Conservation (phyloP, 2,329 filamentous ascomycete species). For the Penicillium capsulatum region DNA sequence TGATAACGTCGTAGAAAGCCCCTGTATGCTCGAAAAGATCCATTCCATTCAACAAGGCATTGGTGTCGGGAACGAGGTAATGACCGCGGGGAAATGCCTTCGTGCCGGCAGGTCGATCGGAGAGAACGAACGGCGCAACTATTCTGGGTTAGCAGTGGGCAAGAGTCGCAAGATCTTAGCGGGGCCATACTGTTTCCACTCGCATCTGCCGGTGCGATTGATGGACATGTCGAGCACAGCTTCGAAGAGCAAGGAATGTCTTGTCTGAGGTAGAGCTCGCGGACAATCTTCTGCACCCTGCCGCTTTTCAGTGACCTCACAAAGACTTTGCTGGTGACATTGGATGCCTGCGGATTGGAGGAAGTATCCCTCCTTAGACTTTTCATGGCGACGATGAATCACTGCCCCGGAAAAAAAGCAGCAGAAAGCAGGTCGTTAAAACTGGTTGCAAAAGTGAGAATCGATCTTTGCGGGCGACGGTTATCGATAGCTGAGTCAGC, state of each 20-base stretch:
- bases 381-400: slow-evolving; percentile 47
- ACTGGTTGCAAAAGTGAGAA: slow-evolving; percentile 11
- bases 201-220: slow-evolving; percentile 72
- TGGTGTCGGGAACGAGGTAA: slow-evolving; percentile 93
- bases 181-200: slow-evolving; percentile 61
- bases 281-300: slow-evolving; percentile 98
- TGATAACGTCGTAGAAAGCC: slow-evolving; percentile 93
- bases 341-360: slow-evolving; percentile 57
- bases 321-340: slow-evolving; percentile 92
- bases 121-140: slow-evolving; percentile 83
- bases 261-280: slow-evolving; percentile 90
- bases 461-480: slow-evolving; percentile 20
- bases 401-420: slow-evolving; percentile 11
- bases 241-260: slow-evolving; percentile 97
- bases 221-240: slow-evolving; percentile 72
- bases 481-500: slow-evolving; percentile 27
- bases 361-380: slow-evolving; percentile 57
- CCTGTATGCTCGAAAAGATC: slow-evolving; percentile 90
- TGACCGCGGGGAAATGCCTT: slow-evolving; percentile 79
- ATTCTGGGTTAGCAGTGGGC: slow-evolving; percentile 20
- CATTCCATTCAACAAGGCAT: slow-evolving; percentile 92
- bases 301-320: slow-evolving; percentile 91
- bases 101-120: slow-evolving; percentile 79
- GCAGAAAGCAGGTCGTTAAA: slow-evolving; percentile 5
- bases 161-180: slow-evolving; percentile 1